Conservation (phyloP, 2,329 filamentous ascomycete genomes). For the Trichoderma arundinaceum region DNA sequence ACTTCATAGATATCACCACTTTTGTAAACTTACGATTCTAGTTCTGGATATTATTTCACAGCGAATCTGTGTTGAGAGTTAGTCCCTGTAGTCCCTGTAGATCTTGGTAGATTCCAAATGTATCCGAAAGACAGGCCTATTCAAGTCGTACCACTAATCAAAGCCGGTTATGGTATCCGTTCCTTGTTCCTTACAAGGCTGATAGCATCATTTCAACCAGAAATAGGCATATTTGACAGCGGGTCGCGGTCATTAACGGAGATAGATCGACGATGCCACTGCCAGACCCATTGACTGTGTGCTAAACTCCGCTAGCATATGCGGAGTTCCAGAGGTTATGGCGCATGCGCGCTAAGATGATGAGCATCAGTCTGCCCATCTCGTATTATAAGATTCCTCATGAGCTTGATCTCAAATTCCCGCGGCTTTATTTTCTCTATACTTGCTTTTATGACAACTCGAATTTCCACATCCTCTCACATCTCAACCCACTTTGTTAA, state of each 20-base stretch:
- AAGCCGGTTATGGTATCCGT: neutral
- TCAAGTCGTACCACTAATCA: neutral
- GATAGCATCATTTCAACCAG: neutral
- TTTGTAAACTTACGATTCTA: too few species aligned
- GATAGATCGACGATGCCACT: neutral
- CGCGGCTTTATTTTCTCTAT: neutral
- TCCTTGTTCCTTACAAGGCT: too few species aligned
- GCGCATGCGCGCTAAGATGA: neutral
- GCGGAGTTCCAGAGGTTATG: constrained; percentile 1
- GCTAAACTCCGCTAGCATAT: constrained; percentile 8
- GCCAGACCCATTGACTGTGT: neutral
- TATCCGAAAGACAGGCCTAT: too few species aligned
- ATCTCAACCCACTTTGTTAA: too few species aligned
- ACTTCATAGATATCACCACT: too few species aligned
- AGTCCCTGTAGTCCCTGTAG: too few species aligned
- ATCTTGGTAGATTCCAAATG: too few species aligned
- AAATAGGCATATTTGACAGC: neutral
- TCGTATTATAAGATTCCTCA: constrained; percentile 4
- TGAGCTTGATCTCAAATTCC: neutral
- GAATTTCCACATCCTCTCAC: neutral
- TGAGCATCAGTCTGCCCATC: neutral
- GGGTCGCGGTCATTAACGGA: constrained; percentile 7
- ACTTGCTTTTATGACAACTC: neutral
- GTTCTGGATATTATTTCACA: too few species aligned
- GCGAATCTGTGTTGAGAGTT: too few species aligned